Evolutionary conservation across 192 early-diverging fungal species (phyloP), one percentile per base, ranked within the genome.

Genomic region (Linnemannia hyalina): DNA sequence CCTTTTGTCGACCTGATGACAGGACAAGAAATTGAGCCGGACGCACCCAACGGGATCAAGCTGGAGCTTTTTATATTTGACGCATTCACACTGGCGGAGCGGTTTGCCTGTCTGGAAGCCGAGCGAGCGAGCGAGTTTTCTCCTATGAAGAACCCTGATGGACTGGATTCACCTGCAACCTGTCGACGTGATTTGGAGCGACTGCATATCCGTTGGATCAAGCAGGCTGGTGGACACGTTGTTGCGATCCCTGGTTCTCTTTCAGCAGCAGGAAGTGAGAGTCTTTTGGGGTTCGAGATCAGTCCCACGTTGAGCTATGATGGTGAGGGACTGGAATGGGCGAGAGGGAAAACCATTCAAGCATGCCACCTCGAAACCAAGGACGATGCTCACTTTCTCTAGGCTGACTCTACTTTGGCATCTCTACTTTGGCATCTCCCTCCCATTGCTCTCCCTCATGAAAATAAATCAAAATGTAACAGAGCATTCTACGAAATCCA

Each of bases 61-160:
- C 90, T 98, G 23, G 97, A 98, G 90, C 91, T 95, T 70, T 99
- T 99, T 88, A 96, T 99, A 46, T 99, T 99, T 95, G 97, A 99
- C 83, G 97, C 98, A 29, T 95, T 97, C 85, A 94, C 96, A 8
- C 93, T 93, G 70, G 90, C 94, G 69, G 82, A 96, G 60, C 70
- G 89, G 69, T 92, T 99, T 89, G 95, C 96, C 20, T 95, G 97
- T 52, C 87, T 99, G 26, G 97, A 99, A 81, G 93, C 94, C 22
- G 93, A 93, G 68, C 94, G 97, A 36, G 88, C 89, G 13, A 96
- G 96, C 71, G 97, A 98, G 90, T 99, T 99, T 82, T 96, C 95
- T 29, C 97, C 97, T 20, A 91, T 99, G 73, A 99, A 99, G 92
- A 99, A 99, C 82, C 96, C 94, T 16, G 94, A 96, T 11, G 96